Evolutionary conservation across 306 rosid genomes (phyloP).

Genomic region (Rosa persica): DNA sequence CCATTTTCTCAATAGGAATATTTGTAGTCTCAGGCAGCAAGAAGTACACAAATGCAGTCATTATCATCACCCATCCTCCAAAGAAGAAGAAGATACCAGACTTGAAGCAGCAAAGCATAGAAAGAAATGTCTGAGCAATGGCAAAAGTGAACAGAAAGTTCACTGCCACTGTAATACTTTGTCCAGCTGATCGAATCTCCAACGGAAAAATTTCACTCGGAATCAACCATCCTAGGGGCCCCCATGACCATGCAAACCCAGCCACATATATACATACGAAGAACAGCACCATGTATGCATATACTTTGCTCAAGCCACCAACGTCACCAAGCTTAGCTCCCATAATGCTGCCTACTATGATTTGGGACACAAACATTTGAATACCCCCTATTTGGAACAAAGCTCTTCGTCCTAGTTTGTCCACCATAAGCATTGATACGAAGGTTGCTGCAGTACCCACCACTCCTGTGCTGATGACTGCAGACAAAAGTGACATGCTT

Average conservation of each 20-base stretch:
- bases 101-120: conserved; percentile 60
- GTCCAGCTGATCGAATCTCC: conserved; percentile 63
- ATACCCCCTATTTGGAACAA: conserved; percentile 58
- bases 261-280: conserved; percentile 56
- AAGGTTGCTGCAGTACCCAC: conserved; percentile 49
- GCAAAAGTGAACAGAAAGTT: conserved; percentile 56
- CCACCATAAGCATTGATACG: conserved; percentile 64
- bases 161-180: conserved; percentile 50
- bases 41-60: conserved; percentile 53
- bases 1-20: conserved; percentile 65
- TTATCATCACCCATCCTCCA: conserved; percentile 55
- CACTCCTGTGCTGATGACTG: conserved; percentile 36
- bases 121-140: conserved; percentile 58
- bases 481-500: conserved; percentile 49
- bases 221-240: conserved; percentile 69
- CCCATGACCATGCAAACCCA: conserved; percentile 75
- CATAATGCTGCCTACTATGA: conserved; percentile 43
- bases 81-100: conserved; percentile 60
- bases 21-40: conserved; percentile 62
- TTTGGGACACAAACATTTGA: conserved; percentile 56
- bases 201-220: conserved; percentile 65
- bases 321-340: conserved; percentile 53
- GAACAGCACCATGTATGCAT: conserved; percentile 44
- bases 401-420: conserved; percentile 54
- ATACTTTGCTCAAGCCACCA: conserved; percentile 43